A percentile compares a stretch with the other conserved stretches of the same genome.
Evolutionary conservation across 371 early-diverging fungal genomes (phyloP).

Genomic region (Chytridium lagenaria): DNA sequence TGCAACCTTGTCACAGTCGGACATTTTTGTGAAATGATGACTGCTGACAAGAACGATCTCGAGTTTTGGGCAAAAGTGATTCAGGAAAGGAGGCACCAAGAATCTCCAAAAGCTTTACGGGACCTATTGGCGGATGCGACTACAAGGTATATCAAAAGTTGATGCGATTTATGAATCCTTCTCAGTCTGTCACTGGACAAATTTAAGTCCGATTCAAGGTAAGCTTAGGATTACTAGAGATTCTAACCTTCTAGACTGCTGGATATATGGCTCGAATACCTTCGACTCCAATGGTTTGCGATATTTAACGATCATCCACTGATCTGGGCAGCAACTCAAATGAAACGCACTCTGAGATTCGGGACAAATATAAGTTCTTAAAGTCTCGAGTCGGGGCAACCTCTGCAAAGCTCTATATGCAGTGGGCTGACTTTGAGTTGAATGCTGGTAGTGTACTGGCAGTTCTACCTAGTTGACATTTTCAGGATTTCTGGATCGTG

Average conservation of each 20-base stretch:
- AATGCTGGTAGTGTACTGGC: constrained; percentile 21
- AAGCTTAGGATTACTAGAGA: neutral
- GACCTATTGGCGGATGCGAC: constrained; percentile 26
- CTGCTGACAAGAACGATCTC: neutral
- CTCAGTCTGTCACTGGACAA: constrained; percentile 23
- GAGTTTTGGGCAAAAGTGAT: neutral
- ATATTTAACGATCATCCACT: neutral
- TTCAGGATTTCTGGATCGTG: constrained; percentile 18
- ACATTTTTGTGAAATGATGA: neutral
- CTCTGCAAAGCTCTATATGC: constrained; percentile 32
- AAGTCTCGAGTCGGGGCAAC: constrained; percentile 34
- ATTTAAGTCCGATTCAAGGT: constrained; percentile 12
- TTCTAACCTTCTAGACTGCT: constrained; percentile 27
- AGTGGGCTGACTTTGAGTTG: constrained; percentile 48
- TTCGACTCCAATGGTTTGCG: constrained; percentile 31
- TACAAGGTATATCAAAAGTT: constrained; percentile 3
- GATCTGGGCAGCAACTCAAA: neutral
- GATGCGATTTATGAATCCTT: neutral
- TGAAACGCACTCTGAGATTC: constrained; percentile 30
- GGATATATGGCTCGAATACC: constrained; percentile 45
- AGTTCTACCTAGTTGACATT: neutral
- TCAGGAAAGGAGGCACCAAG: neutral
- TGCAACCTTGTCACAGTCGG: neutral
- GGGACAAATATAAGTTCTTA: constrained; percentile 46
- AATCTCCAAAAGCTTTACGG: neutral